Evolutionary conservation across 176 grass and related monocot genomes (phyloP), one percentile per base, ranked within the genome.

Genomic region (Avena eriantha): DNA sequence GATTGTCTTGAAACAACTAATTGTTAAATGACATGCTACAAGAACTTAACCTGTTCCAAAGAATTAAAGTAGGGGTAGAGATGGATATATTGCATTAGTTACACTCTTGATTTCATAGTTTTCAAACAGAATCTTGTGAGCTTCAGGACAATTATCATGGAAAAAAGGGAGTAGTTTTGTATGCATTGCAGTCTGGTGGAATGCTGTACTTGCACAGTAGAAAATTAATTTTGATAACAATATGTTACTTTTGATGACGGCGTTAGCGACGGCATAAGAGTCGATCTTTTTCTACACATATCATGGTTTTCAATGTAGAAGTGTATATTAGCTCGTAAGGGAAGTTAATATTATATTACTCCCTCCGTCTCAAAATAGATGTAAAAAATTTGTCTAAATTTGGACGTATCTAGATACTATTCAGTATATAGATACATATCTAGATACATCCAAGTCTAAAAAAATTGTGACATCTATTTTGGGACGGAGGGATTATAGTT

Each of bases 141-240:
- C 21, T 23, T 48, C 70, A 73, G 21, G 43, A 73, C 43, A 73
- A 15, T 47, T 73, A 73, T 47, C n/a, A 10, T 73, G 12, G 2
- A 46, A 73, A 5, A 45, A 2, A 73, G 22, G 45, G 22, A 48
- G 12, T 49, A 50, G 31, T 78, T 77, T 0, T 88, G 39, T 84
- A 69, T 75, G 57, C 60, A 43, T 4, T 79, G 73, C 15, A 86
- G 14, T 86, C 4, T 66, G 35, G 16, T 61, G 45, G 80, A 76
- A 7, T 48, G 15, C 24, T 72, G 11, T 45, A 64, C 56, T 61
- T 47, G 16, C 78, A 80, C 1, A 22, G 2, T 64, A 80, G 50
- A 12, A 65, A 8, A 80, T 34, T 48, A 81, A 35, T 36, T 46
- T 17, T 59, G 35, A 74, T 74, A 89, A 69, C 23, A 4, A 68